A percentile compares a stretch with the other conserved stretches of the same genome.
Evolutionary conservation across 495 filamentous ascomycete species (phyloP).

Genomic region (Trichoderma virens): DNA sequence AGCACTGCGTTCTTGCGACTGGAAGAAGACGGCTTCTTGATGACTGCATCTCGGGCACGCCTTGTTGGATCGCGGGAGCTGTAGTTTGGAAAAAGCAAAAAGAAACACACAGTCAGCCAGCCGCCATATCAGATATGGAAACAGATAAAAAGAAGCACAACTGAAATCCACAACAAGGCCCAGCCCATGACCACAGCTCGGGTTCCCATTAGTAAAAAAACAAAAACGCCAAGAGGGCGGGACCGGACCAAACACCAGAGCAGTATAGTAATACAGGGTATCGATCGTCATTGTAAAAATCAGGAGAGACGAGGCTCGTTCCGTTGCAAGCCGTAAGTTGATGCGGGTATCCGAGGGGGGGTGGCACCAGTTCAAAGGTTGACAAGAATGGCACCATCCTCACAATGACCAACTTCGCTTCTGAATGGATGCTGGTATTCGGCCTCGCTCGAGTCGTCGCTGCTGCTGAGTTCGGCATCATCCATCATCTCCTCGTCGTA

Average conservation of each 20-base stretch:
- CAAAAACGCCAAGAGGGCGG: too few species aligned
- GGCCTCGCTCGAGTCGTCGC: conserved; percentile 7
- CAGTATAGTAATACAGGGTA: neutral
- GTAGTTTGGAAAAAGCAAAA: conserved; percentile 18
- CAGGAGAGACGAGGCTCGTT: neutral
- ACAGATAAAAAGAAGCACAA: conserved; percentile 6
- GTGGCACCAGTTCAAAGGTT: neutral
- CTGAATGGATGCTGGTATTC: too few species aligned
- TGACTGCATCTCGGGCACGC: conserved; percentile 77
- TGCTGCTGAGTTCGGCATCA: conserved; percentile 11
- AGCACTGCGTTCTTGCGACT: conserved; percentile 90
- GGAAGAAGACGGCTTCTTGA: conserved; percentile 90
- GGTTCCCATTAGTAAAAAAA: neutral
- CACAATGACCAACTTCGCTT: neutral
- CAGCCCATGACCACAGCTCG: neutral
- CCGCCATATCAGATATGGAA: conserved; percentile 10
- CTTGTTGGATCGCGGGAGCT: conserved; percentile 82
- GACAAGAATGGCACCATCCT: neutral
- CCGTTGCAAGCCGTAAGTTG: neutral
- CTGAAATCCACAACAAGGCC: neutral
- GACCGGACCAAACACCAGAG: too few species aligned
- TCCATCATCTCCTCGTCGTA: conserved; percentile 13
- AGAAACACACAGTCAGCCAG: conserved; percentile 31
- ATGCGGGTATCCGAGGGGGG: neutral
- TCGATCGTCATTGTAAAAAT: neutral